Base-by-base conservation (phyloP, 495 filamentous ascomycete species). In the Recurvomyces mirabilis region DNA sequence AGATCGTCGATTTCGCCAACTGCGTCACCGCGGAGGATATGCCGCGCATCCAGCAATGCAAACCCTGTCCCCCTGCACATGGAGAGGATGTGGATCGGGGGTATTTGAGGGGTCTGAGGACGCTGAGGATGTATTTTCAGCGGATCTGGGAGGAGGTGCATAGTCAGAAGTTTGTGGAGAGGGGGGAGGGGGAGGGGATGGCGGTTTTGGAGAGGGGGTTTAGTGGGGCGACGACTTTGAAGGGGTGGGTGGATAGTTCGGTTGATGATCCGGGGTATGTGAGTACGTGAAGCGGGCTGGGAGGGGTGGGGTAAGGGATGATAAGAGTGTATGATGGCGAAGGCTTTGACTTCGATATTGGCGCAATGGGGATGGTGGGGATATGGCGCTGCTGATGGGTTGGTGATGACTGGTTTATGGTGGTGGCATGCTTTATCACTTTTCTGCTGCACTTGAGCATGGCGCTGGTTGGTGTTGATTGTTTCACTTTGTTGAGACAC, bases 1-100 rank as follows among this genome's bases (percentile, higher is more conserved):
- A 95, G 62, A 93, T 98, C 59, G 88, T 94, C 33, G 91, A 98
- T 60, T 98, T 98, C 68, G 91, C 91, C 20, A 98, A 98, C 58
- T 95, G 88, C 51, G 81, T 96, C 6, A 94, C 87, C 9, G 82
- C 84, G 3, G 85, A 88, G 40, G 86, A 94, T 55, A 35, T 37
- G 36, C 31, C 39, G 11, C 15, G 31, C 24, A 34, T 45, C 10
- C 18, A 37, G 0, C 62, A 69, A 23, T 66, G 72, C 41, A 73
- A 75, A 22, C 69, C 76, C 22, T 94, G 89, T 48, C 93, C 93
- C 14, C 91, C 93, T 19, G 68, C 78, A 41, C 71, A 87, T 60
- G 84, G 82, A 3, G 63, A 78, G 35, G 82, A 84, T 47, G 77
- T 94, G 24, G 91, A 98, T 55, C 70, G 77, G 17, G 91, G 91